Percentiles rank a stretch among this genome's conserved stretches.
phyloP scores from a whole-genome alignment of 2,329 filamentous ascomycete species.

The Colletotrichum scovillei region DNA sequence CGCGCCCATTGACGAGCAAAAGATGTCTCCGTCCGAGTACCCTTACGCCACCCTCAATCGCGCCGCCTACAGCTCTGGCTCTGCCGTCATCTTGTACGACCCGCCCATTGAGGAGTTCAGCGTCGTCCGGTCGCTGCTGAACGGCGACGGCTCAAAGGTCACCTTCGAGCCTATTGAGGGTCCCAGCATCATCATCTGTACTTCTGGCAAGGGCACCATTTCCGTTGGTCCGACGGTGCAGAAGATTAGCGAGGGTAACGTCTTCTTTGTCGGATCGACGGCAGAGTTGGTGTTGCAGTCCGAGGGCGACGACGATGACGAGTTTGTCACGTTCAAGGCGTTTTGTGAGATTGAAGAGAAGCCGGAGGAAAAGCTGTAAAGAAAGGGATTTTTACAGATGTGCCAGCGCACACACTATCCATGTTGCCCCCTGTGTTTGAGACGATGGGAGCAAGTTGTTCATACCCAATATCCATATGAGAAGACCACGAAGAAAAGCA shows the following conservation, averaged over 20 bases:
- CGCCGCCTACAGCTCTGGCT: slow-evolving; percentile 82
- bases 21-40: slow-evolving; percentile 88
- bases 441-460: background rate
- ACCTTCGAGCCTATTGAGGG: slow-evolving; percentile 90
- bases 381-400: background rate
- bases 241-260: slow-evolving; percentile 77
- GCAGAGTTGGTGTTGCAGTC: slow-evolving; percentile 86
- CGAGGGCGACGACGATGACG: slow-evolving; percentile 67
- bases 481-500: background rate
- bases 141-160: slow-evolving; percentile 78
- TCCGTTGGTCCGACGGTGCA: slow-evolving; percentile 85
- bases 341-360: slow-evolving; percentile 83
- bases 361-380: slow-evolving; percentile 44
- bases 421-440: background rate
- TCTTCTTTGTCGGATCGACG: slow-evolving; percentile 88
- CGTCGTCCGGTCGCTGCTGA: slow-evolving; percentile 84
- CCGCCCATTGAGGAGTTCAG: slow-evolving; percentile 97
- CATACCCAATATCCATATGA: slow-evolving; percentile 27
- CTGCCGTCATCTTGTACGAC: slow-evolving; percentile 82
- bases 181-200: slow-evolving; percentile 94
- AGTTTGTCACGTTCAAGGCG: slow-evolving; percentile 90
- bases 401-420: background rate
- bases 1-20: slow-evolving; percentile 93
- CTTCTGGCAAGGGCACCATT: slow-evolving; percentile 83
- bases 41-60: slow-evolving; percentile 86